Conservation (phyloP, 345 rosid species). For the Gossypium mustelinum region DNA sequence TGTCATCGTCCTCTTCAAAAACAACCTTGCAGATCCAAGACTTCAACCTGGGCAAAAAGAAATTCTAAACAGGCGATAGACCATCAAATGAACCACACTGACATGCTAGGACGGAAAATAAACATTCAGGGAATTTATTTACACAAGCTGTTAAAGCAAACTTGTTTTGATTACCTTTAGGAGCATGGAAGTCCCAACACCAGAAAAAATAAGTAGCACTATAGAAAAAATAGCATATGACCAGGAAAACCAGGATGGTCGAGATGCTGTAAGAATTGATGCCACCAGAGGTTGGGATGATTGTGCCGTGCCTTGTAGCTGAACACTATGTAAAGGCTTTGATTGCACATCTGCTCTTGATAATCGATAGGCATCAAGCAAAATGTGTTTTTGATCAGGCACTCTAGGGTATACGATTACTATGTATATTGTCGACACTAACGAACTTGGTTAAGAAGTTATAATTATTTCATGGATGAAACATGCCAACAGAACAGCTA, state of each 20-base stretch:
- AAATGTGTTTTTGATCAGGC: not conserved
- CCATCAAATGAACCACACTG: constrained; percentile 6
- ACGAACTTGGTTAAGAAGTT: not conserved
- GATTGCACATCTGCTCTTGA: constrained; percentile 12
- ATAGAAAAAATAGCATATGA: constrained; percentile 14
- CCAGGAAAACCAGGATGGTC: constrained; percentile 19
- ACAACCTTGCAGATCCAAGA: constrained; percentile 26
- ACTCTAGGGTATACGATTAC: not conserved
- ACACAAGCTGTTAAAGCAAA: not conserved
- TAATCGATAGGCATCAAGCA: not conserved
- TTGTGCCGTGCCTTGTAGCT: constrained; percentile 5
- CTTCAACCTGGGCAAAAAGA: constrained; percentile 27
- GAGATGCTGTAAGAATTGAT: constrained; percentile 8
- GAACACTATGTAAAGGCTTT: not conserved
- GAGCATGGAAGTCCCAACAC: constrained; percentile 18
- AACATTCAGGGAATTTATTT: not conserved
- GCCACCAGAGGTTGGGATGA: constrained; percentile 4
- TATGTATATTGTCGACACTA: not conserved
- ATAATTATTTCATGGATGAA: not conserved
- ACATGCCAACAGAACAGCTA: constrained; percentile 3
- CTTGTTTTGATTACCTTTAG: constrained; percentile 21
- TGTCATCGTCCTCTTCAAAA: constrained; percentile 17
- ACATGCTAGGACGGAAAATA: not conserved
- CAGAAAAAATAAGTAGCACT: constrained; percentile 22
- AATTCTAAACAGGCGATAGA: constrained; percentile 19